These are phyloP conservation scores for Penicillium italicum DNA, from an alignment of 2,329 filamentous ascomycete species.

Conservation along the genomic window DNA sequence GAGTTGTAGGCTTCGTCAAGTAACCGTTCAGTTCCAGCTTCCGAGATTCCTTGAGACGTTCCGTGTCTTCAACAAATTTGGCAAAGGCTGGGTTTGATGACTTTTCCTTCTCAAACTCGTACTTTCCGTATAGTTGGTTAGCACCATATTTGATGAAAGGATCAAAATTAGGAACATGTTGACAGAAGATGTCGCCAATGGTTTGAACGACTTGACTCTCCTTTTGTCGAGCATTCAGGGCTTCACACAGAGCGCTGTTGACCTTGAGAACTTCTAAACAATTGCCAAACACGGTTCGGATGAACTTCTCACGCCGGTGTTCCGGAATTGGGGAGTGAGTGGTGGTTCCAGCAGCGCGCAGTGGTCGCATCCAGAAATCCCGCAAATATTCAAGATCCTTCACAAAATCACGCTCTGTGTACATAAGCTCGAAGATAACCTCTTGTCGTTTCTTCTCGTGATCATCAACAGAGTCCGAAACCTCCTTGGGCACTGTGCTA, in stretches of 20 bases:
- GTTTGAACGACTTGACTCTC: constrained; percentile 83
- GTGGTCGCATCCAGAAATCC: constrained; percentile 96
- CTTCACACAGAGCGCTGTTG: constrained; percentile 81
- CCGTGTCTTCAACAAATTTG: constrained; percentile 93
- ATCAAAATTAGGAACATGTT: constrained; percentile 87
- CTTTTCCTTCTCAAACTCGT: constrained; percentile 96
- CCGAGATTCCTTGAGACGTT: constrained; percentile 89
- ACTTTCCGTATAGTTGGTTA: constrained; percentile 93
- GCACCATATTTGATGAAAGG: constrained; percentile 96
- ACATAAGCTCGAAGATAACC: constrained; percentile 97
- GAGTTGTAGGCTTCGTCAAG: constrained; percentile 92
- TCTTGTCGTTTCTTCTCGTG: constrained; percentile 96
- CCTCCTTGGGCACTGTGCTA: constrained; percentile 92
- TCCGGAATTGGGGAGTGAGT: constrained; percentile 80
- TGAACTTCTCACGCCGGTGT: constrained; percentile 81
- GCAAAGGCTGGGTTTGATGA: constrained; percentile 78
- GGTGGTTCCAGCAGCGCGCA: constrained; percentile 65
- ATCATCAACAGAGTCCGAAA: constrained; percentile 85
- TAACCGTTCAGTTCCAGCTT: constrained; percentile 98
- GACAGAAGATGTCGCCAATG: constrained; percentile 89
- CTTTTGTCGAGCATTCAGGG: constrained; percentile 86
- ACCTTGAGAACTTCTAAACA: constrained; percentile 91
- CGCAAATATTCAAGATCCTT: constrained; percentile 97
- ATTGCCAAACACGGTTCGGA: constrained; percentile 92
- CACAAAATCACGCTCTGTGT: constrained; percentile 97